Evolutionary conservation across 148 eudicot genomes (phyloP).

Genomic region (Rhododendron kiyosumense): DNA sequence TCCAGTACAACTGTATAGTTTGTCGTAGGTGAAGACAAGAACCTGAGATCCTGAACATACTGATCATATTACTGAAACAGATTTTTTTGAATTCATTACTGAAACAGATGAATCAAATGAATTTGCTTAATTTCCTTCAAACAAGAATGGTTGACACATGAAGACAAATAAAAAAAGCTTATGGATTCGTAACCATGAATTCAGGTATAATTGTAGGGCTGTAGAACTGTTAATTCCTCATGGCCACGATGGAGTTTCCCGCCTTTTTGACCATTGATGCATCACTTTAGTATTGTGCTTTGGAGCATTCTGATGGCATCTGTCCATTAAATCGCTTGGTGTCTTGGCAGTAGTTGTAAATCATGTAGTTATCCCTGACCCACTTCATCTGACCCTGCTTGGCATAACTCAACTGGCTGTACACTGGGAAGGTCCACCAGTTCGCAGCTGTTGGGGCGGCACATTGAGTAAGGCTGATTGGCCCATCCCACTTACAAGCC

Average conservation of each 20-base stretch:
- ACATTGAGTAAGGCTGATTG: slow-evolving; percentile 35
- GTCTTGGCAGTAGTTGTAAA: slow-evolving; percentile 66
- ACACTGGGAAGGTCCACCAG: slow-evolving; percentile 36
- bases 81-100: background rate
- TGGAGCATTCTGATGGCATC: slow-evolving; percentile 50
- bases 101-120: background rate
- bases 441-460: slow-evolving; percentile 23
- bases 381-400: slow-evolving; percentile 37
- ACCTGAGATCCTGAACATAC: background rate
- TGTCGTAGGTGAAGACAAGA: background rate
- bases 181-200: background rate
- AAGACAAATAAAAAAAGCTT: background rate
- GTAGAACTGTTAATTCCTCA: background rate
- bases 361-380: slow-evolving; percentile 42
- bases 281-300: slow-evolving; percentile 30
- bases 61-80: background rate
- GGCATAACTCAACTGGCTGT: slow-evolving; percentile 19
- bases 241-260: background rate
- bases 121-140: background rate
- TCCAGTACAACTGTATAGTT: background rate
- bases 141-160: background rate
- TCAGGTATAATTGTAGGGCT: background rate
- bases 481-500: slow-evolving; percentile 49
- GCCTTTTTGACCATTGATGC: background rate
- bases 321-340: slow-evolving; percentile 29